Conservation (phyloP, 2,329 filamentous ascomycete genomes). For the Cucurbitaria berberidis region DNA sequence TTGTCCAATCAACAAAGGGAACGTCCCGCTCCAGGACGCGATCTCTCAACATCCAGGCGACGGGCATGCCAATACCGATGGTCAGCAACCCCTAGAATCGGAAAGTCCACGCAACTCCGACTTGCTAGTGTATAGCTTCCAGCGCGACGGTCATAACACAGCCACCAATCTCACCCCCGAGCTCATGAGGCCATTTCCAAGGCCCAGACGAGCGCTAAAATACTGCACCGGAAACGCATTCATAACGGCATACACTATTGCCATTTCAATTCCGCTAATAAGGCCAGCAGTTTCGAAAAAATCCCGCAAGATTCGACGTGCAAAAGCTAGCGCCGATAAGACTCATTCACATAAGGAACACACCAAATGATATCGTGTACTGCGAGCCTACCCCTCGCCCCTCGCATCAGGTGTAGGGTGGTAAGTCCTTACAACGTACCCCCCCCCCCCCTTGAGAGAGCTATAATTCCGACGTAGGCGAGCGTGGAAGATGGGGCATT, state of each 20-base stretch:
- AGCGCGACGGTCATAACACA: slow-evolving; percentile 35
- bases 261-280: slow-evolving; percentile 54
- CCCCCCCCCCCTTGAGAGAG: slow-evolving; percentile 58
- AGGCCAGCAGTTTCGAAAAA: slow-evolving; percentile 59
- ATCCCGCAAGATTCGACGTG: slow-evolving; percentile 52
- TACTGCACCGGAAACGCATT: slow-evolving; percentile 38
- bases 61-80: slow-evolving; percentile 32
- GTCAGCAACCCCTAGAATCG: slow-evolving; percentile 35
- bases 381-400: slow-evolving; percentile 58
- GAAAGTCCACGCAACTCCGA: slow-evolving; percentile 42
- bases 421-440: slow-evolving; percentile 60
- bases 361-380: slow-evolving; percentile 56
- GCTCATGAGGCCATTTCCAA: slow-evolving; percentile 41
- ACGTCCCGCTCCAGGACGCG: slow-evolving; percentile 25
- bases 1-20: slow-evolving; percentile 32
- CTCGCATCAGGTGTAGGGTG: slow-evolving; percentile 59
- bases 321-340: slow-evolving; percentile 58
- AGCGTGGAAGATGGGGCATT: slow-evolving; percentile 57
- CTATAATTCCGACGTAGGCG: slow-evolving; percentile 64
- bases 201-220: slow-evolving; percentile 36
- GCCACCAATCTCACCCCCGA: slow-evolving; percentile 37
- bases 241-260: slow-evolving; percentile 29
- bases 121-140: slow-evolving; percentile 30
- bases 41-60: slow-evolving; percentile 35
- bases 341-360: slow-evolving; percentile 58